Percentiles rank a stretch among this genome's conserved stretches.
Evolutionary conservation across 192 early-diverging fungal genomes (phyloP).

Genomic region (Lunasporangiospora selenospora): DNA sequence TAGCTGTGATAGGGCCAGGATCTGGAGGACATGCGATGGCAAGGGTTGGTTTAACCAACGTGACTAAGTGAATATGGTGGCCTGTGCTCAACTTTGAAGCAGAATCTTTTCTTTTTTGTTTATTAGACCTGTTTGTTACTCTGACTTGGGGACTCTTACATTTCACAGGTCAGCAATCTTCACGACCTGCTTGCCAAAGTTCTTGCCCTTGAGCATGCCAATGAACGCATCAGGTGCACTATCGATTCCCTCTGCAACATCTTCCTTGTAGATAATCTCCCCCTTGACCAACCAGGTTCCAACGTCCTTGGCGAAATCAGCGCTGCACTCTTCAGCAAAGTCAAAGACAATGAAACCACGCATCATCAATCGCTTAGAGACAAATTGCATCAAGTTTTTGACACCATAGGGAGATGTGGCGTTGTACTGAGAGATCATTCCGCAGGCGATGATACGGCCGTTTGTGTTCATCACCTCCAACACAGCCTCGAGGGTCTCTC

Average conservation of each 20-base stretch:
- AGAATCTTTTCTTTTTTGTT: too few relatives aligned
- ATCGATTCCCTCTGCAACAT: slow-evolving; percentile 42
- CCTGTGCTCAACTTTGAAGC: too few relatives aligned
- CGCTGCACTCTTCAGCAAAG: slow-evolving; percentile 31
- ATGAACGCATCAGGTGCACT: slow-evolving; percentile 60
- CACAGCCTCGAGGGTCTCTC: slow-evolving; percentile 76
- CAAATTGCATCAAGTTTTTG: slow-evolving; percentile 60
- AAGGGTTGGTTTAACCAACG: background rate
- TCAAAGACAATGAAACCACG: slow-evolving; percentile 68
- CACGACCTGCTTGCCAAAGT: slow-evolving; percentile 74
- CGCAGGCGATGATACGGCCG: slow-evolving; percentile 74
- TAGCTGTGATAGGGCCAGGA: background rate
- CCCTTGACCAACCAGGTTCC: slow-evolving; percentile 31
- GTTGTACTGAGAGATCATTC: slow-evolving; percentile 80
- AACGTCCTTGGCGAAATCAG: slow-evolving; percentile 48
- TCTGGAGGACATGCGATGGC: background rate
- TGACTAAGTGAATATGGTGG: too few relatives aligned
- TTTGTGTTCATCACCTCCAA: slow-evolving; percentile 66
- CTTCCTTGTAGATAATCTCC: slow-evolving; percentile 47
- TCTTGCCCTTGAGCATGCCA: slow-evolving; percentile 67
- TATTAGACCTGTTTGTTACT: too few relatives aligned
- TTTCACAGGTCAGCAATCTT: slow-evolving; percentile 57
- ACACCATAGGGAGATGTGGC: slow-evolving; percentile 57
- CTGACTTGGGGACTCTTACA: too few relatives aligned
- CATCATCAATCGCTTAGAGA: slow-evolving; percentile 64